Conservation (phyloP, 2,329 filamentous ascomycete species). For the Alternaria brassicicola region DNA sequence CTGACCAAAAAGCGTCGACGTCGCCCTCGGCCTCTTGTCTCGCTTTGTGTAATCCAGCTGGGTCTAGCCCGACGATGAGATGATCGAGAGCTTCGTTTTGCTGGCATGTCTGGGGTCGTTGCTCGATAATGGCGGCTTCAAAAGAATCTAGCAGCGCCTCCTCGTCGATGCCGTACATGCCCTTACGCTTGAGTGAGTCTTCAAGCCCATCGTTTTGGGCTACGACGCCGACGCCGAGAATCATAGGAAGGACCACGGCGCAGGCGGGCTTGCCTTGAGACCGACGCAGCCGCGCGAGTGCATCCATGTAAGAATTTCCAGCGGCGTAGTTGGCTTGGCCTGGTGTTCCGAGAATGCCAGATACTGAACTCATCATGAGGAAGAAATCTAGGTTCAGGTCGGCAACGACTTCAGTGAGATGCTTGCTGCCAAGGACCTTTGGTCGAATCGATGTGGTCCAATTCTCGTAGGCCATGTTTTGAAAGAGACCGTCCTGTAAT, state of each 20-base stretch:
- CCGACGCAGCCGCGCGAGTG: too few species aligned
- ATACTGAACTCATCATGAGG: constrained; percentile 13
- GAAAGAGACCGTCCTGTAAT: constrained; percentile 7
- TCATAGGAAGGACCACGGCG: constrained; percentile 10
- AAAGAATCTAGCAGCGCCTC: too few species aligned
- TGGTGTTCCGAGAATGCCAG: constrained; percentile 10
- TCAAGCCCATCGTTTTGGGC: constrained; percentile 11
- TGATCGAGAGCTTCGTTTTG: too few species aligned
- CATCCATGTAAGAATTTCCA: constrained; percentile 17
- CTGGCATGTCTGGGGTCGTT: too few species aligned
- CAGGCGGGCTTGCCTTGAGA: background rate
- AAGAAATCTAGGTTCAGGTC: constrained; percentile 17
- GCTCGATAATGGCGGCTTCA: too few species aligned
- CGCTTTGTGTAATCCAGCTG: too few species aligned
- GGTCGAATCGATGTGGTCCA: background rate
- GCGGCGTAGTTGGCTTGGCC: constrained; percentile 21
- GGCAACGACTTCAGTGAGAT: too few species aligned
- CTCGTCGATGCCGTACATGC: too few species aligned
- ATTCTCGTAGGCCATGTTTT: background rate
- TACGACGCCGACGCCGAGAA: constrained; percentile 13
- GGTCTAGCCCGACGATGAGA: too few species aligned
- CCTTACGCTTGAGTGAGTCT: constrained; percentile 2
- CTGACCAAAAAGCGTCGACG: too few species aligned
- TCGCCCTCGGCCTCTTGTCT: too few species aligned
- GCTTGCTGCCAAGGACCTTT: too few species aligned